Conservation (phyloP, 75 land plant species). For the Isoetes taiwanensis region DNA sequence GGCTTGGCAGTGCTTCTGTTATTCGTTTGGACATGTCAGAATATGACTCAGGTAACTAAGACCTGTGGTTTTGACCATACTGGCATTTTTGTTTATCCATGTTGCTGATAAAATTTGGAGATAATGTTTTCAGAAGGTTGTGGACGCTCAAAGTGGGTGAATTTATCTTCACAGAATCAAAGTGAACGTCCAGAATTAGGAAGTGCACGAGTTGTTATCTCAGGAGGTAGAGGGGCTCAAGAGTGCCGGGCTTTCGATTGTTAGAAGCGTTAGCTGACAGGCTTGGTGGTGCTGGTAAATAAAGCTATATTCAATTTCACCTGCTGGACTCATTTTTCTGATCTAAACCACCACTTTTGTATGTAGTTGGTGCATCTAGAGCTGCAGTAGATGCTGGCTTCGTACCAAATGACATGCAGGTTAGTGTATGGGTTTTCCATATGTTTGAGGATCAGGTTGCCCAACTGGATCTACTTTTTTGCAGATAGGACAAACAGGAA, state of each 20-base stretch:
- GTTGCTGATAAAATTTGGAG: background rate
- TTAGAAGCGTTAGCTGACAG: constrained; percentile 90
- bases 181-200: constrained; percentile 91
- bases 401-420: constrained; percentile 98
- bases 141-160: constrained; percentile 64
- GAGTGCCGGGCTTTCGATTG: constrained; percentile 76
- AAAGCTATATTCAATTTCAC: background rate
- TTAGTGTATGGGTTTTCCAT: too few relatives aligned
- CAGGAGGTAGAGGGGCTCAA: constrained; percentile 84
- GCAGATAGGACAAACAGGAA: constrained; percentile 96
- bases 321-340: background rate
- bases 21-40: constrained; percentile 62
- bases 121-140: constrained; percentile 26
- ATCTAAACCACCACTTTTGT: background rate
- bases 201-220: constrained; percentile 81
- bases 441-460: too few relatives aligned
- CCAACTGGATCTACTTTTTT: background rate
- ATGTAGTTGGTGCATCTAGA: constrained; percentile 84
- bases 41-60: constrained; percentile 40
- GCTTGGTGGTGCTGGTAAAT: constrained; percentile 88
- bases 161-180: constrained; percentile 50
- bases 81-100: background rate
- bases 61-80: background rate
- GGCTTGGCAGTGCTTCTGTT: constrained; percentile 31
- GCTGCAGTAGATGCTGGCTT: constrained; percentile 99